Conservation (phyloP, 2,329 filamentous ascomycete genomes). For the Nigrospora oryzae region DNA sequence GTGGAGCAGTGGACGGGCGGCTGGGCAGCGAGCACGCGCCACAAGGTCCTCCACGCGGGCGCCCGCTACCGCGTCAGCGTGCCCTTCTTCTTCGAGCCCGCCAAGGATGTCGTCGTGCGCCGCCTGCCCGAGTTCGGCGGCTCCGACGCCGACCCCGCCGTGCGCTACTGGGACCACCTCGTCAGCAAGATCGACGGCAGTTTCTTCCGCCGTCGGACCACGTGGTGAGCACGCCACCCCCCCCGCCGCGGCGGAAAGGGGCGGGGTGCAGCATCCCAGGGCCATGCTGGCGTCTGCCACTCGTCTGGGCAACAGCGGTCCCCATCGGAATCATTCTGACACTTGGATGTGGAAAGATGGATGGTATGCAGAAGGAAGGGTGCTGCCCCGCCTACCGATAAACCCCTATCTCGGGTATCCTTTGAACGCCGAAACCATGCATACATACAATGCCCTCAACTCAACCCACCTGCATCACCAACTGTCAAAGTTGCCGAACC, state of each 20-base stretch:
- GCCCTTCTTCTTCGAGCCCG: conserved; percentile 2
- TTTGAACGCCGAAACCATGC: too few species aligned
- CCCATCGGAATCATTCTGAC: too few species aligned
- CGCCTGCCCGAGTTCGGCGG: conserved; percentile 2
- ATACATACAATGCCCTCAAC: too few species aligned
- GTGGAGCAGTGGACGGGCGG: conserved; percentile 2
- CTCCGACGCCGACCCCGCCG: not conserved
- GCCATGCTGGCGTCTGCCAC: too few species aligned
- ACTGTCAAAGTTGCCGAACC: conserved; percentile 90
- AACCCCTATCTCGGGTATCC: too few species aligned
- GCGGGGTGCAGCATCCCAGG: too few species aligned
- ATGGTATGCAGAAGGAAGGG: too few species aligned
- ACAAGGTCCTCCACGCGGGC: not conserved
- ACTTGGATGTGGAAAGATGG: too few species aligned
- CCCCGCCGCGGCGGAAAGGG: too few species aligned
- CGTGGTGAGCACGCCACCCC: not conserved
- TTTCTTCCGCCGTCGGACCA: not conserved
- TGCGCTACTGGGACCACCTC: conserved; percentile 1
- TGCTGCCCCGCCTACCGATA: too few species aligned
- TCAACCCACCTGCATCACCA: conserved; percentile 51
- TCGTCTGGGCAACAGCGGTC: too few species aligned
- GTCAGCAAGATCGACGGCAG: conserved; percentile 2
- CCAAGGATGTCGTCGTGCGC: conserved; percentile 1
- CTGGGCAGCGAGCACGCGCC: conserved; percentile 2
- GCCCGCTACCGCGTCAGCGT: conserved; percentile 1